Evolutionary conservation across 371 early-diverging fungal species (phyloP).

Genomic region (Mucor lusitanicus): DNA sequence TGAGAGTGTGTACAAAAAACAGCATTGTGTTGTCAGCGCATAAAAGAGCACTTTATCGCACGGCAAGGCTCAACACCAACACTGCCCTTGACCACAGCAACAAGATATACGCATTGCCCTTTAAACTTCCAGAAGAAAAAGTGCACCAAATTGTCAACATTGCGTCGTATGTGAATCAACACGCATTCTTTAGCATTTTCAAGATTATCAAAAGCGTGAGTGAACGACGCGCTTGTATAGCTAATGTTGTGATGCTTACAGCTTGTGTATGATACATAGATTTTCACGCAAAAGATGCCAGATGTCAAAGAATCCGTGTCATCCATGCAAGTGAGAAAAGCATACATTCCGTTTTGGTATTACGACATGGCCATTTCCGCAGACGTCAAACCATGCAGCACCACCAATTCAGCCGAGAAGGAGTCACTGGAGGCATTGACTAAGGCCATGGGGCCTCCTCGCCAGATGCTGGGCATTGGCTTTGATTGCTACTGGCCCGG

Average conservation of each 20-base stretch:
- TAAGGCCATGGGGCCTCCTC: conserved; percentile 14
- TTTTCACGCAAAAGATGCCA: conserved; percentile 28
- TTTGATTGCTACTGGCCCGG: conserved; percentile 40
- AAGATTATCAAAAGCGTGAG: conserved; percentile 36
- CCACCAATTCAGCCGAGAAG: not conserved
- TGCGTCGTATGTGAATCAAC: conserved; percentile 30
- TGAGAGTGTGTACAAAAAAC: conserved; percentile 1
- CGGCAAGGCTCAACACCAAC: not conserved
- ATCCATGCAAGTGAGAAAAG: conserved; percentile 28
- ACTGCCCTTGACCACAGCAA: not conserved
- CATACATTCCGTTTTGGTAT: conserved; percentile 37
- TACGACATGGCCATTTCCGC: conserved; percentile 34
- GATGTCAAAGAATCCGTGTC: conserved; percentile 24
- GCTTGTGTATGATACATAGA: conserved; percentile 11
- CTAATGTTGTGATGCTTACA: too few relatives aligned
- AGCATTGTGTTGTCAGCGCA: not conserved
- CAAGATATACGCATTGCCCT: conserved; percentile 37
- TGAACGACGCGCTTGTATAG: too few relatives aligned
- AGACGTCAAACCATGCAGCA: conserved; percentile 10
- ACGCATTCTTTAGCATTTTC: conserved; percentile 29
- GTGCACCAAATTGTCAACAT: conserved; percentile 25
- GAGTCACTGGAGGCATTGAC: not conserved
- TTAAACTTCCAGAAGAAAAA: conserved; percentile 31
- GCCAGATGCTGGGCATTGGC: conserved; percentile 27
- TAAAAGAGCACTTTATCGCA: not conserved